Base-by-base conservation (phyloP, 1,284 basidiomycete genomes). In the Cutaneotrichosporon curvatum region DNA sequence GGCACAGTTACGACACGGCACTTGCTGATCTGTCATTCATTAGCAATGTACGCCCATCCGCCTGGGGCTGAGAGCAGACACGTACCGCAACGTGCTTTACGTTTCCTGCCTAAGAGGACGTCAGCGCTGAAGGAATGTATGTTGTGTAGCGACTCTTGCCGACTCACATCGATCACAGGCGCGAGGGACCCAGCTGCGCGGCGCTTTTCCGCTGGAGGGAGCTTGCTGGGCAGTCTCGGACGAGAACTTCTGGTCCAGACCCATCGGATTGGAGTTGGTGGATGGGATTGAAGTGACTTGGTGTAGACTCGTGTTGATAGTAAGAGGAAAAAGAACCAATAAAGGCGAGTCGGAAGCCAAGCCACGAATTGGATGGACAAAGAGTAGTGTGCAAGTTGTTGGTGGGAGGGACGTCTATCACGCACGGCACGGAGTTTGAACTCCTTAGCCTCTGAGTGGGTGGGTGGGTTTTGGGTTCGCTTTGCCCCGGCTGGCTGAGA, bases 61-160 rank as follows among this genome's bases (percentile, higher is more conserved):
- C 12, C 14, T 18, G 3, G 11, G 9, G 16, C 4, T 9, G 8
- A 5, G 4, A 15, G 0, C 12, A 11, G 11, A 9, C 22, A 48
- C 61, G 16, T 43, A 61, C 61, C 61, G 43, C 61, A 63, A 37
- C 57, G 53, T 19, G 61, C 57, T 48, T 63, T 63, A 25, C 59
- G 51, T 45, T 60, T 61, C 15, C 61, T 51, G 48, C 61, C 58
- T 57, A 44, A 28, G 12, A 28, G 25, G 8, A 7, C 25, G 25
- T 7, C 8, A 28, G 7, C 25, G 12, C 25, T 28, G 12, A 7
- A 28, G 12, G 12, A 28, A 28, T 28, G n/a, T n/a, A n/a, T n/a
- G n/a, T n/a, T n/a, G n/a, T 36, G 38, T 41, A 32, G 35, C 45
- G 7, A 6, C 16, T 19, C 23, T 21, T 33, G 16, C 37, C 19